Percentiles rank a stretch among this genome's conserved stretches.
Evolutionary conservation across 129 eudicot species (phyloP).

Genomic region (Sambucus nigra): DNA sequence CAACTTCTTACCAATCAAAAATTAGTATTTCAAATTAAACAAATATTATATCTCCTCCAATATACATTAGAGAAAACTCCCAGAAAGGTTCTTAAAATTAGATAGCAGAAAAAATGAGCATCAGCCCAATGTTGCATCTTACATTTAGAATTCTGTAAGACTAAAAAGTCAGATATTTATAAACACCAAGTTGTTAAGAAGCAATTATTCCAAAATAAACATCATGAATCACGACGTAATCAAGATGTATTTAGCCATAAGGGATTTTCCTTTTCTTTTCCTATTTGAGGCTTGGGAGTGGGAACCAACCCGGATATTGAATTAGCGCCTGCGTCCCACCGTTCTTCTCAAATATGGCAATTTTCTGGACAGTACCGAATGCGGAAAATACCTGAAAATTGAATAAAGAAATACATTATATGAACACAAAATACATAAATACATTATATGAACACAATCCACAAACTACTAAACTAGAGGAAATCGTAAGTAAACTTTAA

Average conservation of each 20-base stretch:
- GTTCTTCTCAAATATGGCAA: constrained; percentile 72
- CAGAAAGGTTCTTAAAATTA: background rate
- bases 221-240: background rate
- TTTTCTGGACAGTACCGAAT: constrained; percentile 56
- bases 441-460: no score
- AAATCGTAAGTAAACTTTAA: background rate
- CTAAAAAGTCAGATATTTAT: background rate
- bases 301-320: constrained; percentile 51
- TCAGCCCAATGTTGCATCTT: no score
- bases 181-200: background rate
- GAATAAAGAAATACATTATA: background rate
- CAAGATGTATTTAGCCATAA: background rate
- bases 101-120: no score
- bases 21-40: background rate
- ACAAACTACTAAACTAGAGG: background rate
- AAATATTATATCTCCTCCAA: background rate
- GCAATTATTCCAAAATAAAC: background rate
- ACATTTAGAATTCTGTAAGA: no score
- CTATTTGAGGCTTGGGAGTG: background rate
- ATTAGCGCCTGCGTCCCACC: constrained; percentile 61
- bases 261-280: background rate
- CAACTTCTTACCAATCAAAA: background rate
- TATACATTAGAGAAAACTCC: no score
- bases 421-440: background rate
- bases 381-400: constrained; percentile 55